These are phyloP conservation scores for Mortierella sp. DNA, from an alignment of 371 early-diverging fungal species.

Conservation along the genomic window DNA sequence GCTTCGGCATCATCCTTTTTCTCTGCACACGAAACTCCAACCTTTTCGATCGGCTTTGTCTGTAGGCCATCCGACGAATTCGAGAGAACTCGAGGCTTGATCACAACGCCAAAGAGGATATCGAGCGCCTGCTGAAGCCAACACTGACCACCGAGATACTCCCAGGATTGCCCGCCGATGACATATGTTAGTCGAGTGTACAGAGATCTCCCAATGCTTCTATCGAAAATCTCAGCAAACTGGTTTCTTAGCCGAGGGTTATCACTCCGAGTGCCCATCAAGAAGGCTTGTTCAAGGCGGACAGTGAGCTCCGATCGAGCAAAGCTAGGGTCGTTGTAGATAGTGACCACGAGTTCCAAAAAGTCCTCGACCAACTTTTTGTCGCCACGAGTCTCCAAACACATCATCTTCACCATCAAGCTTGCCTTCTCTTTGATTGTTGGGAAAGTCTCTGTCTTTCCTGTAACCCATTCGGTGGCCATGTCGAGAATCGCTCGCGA, in stretches of 20 bases:
- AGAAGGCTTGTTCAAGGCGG: conserved; percentile 92
- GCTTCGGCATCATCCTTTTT: conserved; percentile 11
- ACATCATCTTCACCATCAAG: conserved; percentile 90
- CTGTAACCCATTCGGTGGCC: conserved; percentile 90
- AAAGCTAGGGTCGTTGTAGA: conserved; percentile 85
- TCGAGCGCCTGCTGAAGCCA: conserved; percentile 95
- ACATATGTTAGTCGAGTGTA: conserved; percentile 87
- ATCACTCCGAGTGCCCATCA: conserved; percentile 85
- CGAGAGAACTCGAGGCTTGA: conserved; percentile 53
- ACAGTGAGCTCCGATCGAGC: conserved; percentile 92
- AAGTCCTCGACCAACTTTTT: conserved; percentile 79
- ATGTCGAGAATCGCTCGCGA: conserved; percentile 81
- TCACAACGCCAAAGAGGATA: conserved; percentile 80
- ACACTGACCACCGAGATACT: conserved; percentile 81
- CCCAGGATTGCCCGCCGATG: conserved; percentile 96
- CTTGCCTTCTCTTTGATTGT: conserved; percentile 96
- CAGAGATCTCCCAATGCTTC: conserved; percentile 75
- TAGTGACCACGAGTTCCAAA: conserved; percentile 84
- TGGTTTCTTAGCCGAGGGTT: conserved; percentile 81
- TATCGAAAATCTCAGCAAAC: conserved; percentile 86
- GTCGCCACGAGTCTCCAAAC: conserved; percentile 76
- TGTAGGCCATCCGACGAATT: conserved; percentile 61
- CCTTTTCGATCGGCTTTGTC: conserved; percentile 61
- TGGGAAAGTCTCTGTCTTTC: conserved; percentile 85
- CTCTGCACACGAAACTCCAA: conserved; percentile 34